Evolutionary conservation across 805 yeast genomes (phyloP), one percentile per base, ranked within the genome.

Genomic region (Blastobotrys americana): DNA sequence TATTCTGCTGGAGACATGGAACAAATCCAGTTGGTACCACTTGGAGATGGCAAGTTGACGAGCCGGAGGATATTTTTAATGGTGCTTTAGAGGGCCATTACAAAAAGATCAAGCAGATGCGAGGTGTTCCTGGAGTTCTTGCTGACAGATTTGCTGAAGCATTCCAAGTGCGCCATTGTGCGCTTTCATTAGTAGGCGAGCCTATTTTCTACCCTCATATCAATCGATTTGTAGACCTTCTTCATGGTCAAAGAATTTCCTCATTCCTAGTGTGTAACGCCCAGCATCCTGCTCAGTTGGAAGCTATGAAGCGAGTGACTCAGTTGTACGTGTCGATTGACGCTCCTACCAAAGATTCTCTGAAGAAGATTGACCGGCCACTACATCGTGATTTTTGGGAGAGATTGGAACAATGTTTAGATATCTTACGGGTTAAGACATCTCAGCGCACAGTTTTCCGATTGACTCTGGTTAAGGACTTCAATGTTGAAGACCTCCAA

Each of bases 1-100:
- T 89, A 3, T 88, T 88, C 59, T 88, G 97, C 67, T 88, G 97
- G 97, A 76, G 97, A 61, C 97, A 88, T 64, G 97, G 97, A 40
- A 88, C 96, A 2, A 89, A 88, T 58, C 97, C 97, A 0, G 96
- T 89, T 1, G 96, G 96, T 15, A 88, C 95, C 22, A 82, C 82
- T 48, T 88, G 97, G 97, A 71, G 96, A 57, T 88, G 97, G 97
- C 90, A 87, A 57, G 84, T 87, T 10, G 96, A 88, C 63, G 80
- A 82, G 17, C 96, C 97, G 0, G 89, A 85, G 54, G 80, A 71
- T 48, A 85, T 88, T 41, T 60, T 88, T 45, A 77, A 84, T 38
- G 96, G 96, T 22, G 96, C 96, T 0, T 65, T 88, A 37, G 78
- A 74, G 51, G 96, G 95, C 3, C 97, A 88, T 61, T 89, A 89